Percentiles rank a stretch among this genome's conserved stretches.
phyloP scores from a whole-genome alignment of 2,329 filamentous ascomycete genomes.

The Aspergillus ochraceus region DNA sequence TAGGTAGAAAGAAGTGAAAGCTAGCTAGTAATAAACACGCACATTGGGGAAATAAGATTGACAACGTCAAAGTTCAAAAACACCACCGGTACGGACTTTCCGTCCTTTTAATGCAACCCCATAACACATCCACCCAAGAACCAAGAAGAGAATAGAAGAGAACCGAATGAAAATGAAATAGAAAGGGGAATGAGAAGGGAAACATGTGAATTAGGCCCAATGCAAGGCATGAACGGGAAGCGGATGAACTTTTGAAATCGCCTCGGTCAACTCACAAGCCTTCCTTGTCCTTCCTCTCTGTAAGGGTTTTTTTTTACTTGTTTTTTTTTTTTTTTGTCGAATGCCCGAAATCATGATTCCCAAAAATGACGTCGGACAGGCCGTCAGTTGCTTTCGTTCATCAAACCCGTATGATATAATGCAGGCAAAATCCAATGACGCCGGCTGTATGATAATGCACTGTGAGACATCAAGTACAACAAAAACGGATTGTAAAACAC shows the following conservation, averaged over 20 bases:
- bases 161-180: conserved; percentile 2
- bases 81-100: conserved; percentile 18
- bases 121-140: conserved; percentile 9
- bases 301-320: not conserved
- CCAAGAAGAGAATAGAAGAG: conserved; percentile 2
- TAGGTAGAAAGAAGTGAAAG: conserved; percentile 5
- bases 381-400: conserved; percentile 11
- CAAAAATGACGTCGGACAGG: conserved; percentile 10
- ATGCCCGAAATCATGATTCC: not conserved
- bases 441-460: conserved; percentile 21
- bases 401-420: conserved; percentile 9
- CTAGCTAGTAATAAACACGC: conserved; percentile 13
- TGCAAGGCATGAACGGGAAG: conserved; percentile 9
- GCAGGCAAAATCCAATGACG: conserved; percentile 19
- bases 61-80: conserved; percentile 2
- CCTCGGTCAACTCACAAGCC: not conserved
- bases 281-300: not conserved
- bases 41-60: not conserved
- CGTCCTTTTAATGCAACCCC: conserved; percentile 15
- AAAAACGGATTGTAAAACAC: conserved; percentile 7
- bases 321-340: not conserved
- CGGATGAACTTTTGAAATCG: conserved; percentile 2
- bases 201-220: conserved; percentile 4
- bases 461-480: conserved; percentile 14
- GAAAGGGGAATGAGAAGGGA: not conserved